Base-by-base conservation (phyloP, 257 asterid genomes). In the Linderniella brevidens region DNA sequence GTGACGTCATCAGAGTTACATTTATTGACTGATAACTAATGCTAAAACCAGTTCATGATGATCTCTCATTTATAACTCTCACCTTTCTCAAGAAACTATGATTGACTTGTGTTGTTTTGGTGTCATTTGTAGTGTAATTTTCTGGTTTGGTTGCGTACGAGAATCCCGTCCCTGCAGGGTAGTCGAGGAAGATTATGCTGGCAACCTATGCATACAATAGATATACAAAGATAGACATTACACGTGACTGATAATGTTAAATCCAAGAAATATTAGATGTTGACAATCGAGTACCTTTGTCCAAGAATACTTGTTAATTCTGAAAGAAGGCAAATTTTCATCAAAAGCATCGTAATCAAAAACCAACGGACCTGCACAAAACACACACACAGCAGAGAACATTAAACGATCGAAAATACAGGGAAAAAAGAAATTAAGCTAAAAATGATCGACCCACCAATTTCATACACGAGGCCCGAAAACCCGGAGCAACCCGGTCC, bases 161-260 rank as follows among this genome's bases (percentile, higher is more conserved):
- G 58, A 73, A 71, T 62, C 73, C 79, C 19, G 76, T 57, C 46
- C 79, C 83, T 8, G 53, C 70, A 0, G 79, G 83, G 6, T 60
- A 50, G 19, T 75, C 83, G 9, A 75, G n/a, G 45, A 71, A 71
- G 45, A 71, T 75, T 54, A 71, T 71, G 56, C 11, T 75, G 13
- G 74, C 71, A 29, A 63, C 16, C 83, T 74, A 25, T 25, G 32
- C 32, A 17, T 11, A 35, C 10, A 10, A 48, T 35, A 54, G 48
- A 10, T 13, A 11, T 6, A 19, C 37, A 54, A 37, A 6, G 40
- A 8, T 6, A 37, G 8, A 37, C 11, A 39, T 39, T 13, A 39
- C 3, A 39, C 13, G 9, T 3, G 43, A 39, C 13, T 10, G 13
- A 1, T 10, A 9, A 10, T 10, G 13, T 10, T 11, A 39, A 13